These are phyloP conservation scores for Paraphaeosphaeria minitans DNA, from an alignment of 2,329 filamentous ascomycete species.

Conservation along the genomic window DNA sequence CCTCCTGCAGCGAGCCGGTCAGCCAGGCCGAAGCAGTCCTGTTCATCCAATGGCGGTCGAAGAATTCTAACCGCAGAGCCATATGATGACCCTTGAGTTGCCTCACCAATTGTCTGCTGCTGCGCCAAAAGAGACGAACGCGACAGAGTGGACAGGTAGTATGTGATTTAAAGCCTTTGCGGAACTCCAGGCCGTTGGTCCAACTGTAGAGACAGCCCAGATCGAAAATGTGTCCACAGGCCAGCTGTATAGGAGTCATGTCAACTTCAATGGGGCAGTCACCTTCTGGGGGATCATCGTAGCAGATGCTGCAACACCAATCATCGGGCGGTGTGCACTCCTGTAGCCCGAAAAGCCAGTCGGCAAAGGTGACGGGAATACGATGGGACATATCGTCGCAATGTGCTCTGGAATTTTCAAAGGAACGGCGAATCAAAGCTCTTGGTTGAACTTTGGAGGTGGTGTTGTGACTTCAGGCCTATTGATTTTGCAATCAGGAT, in stretches of 20 bases:
- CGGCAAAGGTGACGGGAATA: too few relatives aligned
- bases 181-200: not conserved
- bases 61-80: not conserved
- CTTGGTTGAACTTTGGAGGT: too few relatives aligned
- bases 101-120: too few relatives aligned
- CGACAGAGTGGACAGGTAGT: not conserved
- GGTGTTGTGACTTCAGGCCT: too few relatives aligned
- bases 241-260: too few relatives aligned
- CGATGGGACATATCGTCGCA: too few relatives aligned
- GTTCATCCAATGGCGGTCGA: not conserved
- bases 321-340: too few relatives aligned
- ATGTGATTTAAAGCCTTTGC: not conserved
- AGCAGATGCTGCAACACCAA: too few relatives aligned
- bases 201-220: not conserved
- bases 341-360: too few relatives aligned
- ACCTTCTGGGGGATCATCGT: not conserved
- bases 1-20: not conserved
- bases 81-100: not conserved
- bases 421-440: too few relatives aligned
- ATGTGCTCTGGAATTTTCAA: too few relatives aligned
- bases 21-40: not conserved
- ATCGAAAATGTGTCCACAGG: not conserved
- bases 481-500: too few relatives aligned
- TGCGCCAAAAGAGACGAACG: not conserved
- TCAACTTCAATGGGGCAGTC: not conserved